phyloP scores from a whole-genome alignment of 805 yeast genomes.

The Teunomyces funiuensis region DNA sequence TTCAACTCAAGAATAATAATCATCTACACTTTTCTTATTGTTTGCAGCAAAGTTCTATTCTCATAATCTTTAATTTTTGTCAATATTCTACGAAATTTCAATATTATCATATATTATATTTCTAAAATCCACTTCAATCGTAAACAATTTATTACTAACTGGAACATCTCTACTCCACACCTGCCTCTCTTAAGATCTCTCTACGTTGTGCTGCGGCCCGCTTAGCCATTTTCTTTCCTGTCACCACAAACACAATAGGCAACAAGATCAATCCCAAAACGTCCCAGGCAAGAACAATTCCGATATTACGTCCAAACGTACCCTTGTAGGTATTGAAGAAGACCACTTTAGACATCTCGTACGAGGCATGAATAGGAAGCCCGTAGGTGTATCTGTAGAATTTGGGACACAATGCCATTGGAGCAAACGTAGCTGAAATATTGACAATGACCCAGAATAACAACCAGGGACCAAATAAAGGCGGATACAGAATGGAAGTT shows the following conservation, averaged over 20 bases:
- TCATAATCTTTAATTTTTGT: too few relatives aligned
- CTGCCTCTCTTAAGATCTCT: slow-evolving; percentile 1
- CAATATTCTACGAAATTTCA: too few relatives aligned
- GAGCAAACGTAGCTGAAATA: slow-evolving; percentile 33
- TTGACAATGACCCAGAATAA: slow-evolving; percentile 29
- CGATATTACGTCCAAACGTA: slow-evolving; percentile 29
- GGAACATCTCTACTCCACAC: background rate
- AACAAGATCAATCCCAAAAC: slow-evolving; percentile 46
- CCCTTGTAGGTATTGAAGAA: slow-evolving; percentile 36
- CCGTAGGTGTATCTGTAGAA: slow-evolving; percentile 37
- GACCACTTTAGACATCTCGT: slow-evolving; percentile 30
- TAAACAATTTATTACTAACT: background rate
- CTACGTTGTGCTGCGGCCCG: slow-evolving; percentile 19
- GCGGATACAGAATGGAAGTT: slow-evolving; percentile 55
- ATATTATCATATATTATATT: too few relatives aligned
- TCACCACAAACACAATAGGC: slow-evolving; percentile 46
- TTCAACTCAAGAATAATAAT: too few relatives aligned
- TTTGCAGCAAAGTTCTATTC: too few relatives aligned
- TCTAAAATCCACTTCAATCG: background rate
- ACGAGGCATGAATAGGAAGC: slow-evolving; percentile 33
- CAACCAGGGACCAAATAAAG: slow-evolving; percentile 56
- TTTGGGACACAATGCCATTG: slow-evolving; percentile 31
- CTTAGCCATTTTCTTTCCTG: slow-evolving; percentile 34
- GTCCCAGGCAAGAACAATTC: slow-evolving; percentile 33
- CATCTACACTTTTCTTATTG: too few relatives aligned